phyloP scores from a whole-genome alignment of 2,329 filamentous ascomycete genomes.

The Fusarium sp. region DNA sequence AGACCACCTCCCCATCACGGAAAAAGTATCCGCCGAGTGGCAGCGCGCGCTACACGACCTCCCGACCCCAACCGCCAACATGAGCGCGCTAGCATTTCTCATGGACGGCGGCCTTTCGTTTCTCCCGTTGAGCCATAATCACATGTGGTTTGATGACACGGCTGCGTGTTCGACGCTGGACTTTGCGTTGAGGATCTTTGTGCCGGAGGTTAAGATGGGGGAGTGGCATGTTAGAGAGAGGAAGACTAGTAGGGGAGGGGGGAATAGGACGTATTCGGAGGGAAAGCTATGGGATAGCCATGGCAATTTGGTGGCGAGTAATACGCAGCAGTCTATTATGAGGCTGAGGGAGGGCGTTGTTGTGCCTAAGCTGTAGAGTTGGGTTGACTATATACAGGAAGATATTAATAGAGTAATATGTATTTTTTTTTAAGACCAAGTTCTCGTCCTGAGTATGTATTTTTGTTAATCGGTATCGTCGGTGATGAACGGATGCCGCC shows the following conservation, averaged over 20 bases:
- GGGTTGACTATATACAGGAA: not conserved
- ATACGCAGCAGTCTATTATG: conserved; percentile 60
- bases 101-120: conserved; percentile 59
- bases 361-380: conserved; percentile 13
- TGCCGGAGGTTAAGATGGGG: conserved; percentile 50
- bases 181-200: conserved; percentile 59
- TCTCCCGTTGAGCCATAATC: conserved; percentile 54
- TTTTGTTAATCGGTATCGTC: not conserved
- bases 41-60: conserved; percentile 42
- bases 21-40: conserved; percentile 57
- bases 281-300: conserved; percentile 55
- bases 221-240: conserved; percentile 58
- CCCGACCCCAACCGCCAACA: conserved; percentile 44
- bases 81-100: conserved; percentile 54
- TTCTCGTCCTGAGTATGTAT: not conserved
- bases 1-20: conserved; percentile 46
- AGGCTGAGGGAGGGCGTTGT: conserved; percentile 24
- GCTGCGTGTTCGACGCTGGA: conserved; percentile 59
- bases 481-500: not conserved
- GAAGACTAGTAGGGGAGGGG: conserved; percentile 49
- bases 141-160: conserved; percentile 56
- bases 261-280: conserved; percentile 58
- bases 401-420: not conserved
- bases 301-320: conserved; percentile 57
- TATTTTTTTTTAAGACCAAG: not conserved